A percentile compares a stretch with the other conserved stretches of the same genome.
phyloP scores from a whole-genome alignment of 495 filamentous ascomycete genomes.

The Penicillium mononematosum region DNA sequence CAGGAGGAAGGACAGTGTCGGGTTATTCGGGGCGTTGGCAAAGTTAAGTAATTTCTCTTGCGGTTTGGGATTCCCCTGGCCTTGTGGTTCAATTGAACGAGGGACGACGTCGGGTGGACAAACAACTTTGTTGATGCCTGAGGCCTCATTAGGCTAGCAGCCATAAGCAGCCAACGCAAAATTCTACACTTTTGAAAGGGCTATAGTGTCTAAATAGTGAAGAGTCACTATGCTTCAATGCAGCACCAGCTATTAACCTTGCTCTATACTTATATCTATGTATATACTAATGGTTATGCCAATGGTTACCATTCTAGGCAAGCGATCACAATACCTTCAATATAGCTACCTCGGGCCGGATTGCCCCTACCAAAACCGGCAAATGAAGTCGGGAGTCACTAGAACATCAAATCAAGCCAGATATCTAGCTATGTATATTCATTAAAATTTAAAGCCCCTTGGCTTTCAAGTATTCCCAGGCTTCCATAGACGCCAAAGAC shows the following conservation, averaged over 20 bases:
- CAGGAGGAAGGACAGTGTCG: background rate
- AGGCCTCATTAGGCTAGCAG: constrained; percentile 8
- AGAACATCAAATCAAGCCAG: background rate
- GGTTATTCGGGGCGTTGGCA: background rate
- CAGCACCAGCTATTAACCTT: background rate
- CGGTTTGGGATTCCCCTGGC: background rate
- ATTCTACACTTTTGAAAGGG: background rate
- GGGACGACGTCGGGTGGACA: constrained; percentile 1
- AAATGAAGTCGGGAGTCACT: background rate
- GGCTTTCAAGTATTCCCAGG: background rate
- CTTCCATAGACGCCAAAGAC: constrained; percentile 7
- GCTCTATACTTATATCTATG: background rate
- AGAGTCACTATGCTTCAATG: background rate
- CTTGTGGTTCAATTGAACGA: background rate
- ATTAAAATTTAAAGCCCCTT: constrained; percentile 8
- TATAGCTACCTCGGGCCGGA: background rate
- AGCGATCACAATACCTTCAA: background rate
- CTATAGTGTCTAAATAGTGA: background rate
- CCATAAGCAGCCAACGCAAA: background rate
- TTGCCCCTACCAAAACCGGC: background rate
- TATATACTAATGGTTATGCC: background rate
- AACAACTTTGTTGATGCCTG: constrained; percentile 9
- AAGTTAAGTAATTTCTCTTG: background rate
- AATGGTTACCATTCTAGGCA: background rate
- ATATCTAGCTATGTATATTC: constrained; percentile 6